These are phyloP conservation scores for Dicorynia guianensis DNA, from an alignment of 306 rosid genomes.

Conservation along the genomic window DNA sequence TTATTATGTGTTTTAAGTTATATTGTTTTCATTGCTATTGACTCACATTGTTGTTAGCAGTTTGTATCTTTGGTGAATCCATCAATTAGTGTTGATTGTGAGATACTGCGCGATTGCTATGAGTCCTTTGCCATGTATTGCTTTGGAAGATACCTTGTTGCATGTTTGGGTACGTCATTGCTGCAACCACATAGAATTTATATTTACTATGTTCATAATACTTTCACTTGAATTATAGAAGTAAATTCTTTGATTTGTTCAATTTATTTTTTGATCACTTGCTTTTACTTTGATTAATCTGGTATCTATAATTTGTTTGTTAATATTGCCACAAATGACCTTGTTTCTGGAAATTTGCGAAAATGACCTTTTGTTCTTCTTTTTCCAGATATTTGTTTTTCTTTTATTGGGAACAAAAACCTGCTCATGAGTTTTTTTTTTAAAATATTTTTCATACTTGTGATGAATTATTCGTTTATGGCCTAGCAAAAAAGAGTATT, in stretches of 20 bases:
- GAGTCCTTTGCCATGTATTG: constrained; percentile 85
- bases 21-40: constrained; percentile 18
- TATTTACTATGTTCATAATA: not conserved
- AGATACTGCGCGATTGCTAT: constrained; percentile 59
- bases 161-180: constrained; percentile 76
- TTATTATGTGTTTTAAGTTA: not conserved
- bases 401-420: not conserved
- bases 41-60: constrained; percentile 46
- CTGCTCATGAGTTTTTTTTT: too few species aligned
- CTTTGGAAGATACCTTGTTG: constrained; percentile 98
- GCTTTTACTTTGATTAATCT: not conserved
- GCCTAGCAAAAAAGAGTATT: not conserved
- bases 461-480: not conserved
- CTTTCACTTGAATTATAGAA: not conserved
- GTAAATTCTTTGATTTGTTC: not conserved
- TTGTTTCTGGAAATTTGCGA: too few species aligned
- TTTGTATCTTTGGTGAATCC: constrained; percentile 64
- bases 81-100: constrained; percentile 60
- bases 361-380: not conserved
- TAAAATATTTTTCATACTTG: not conserved
- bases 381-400: not conserved
- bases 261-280: not conserved
- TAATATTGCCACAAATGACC: not conserved
- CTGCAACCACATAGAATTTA: not conserved
- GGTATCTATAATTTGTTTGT: not conserved